Conservation (phyloP, 2,329 filamentous ascomycete species). For the Aspergillus texensis region DNA sequence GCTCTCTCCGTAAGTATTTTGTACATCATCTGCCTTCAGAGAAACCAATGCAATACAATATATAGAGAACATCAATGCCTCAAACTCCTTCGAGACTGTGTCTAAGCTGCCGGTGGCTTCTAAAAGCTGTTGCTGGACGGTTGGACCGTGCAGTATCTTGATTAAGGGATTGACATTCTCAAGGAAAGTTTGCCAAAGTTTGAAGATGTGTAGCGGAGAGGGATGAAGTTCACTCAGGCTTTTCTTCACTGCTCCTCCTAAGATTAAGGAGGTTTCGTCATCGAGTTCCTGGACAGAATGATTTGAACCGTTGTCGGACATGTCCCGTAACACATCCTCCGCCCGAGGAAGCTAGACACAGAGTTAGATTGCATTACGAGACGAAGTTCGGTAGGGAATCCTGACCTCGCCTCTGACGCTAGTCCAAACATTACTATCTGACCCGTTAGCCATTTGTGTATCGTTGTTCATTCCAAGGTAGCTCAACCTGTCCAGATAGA, state of each 20-base stretch:
- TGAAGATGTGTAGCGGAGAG: constrained; percentile 31
- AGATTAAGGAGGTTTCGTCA: constrained; percentile 3
- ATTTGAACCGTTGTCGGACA: constrained; percentile 3
- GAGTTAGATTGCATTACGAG: neutral
- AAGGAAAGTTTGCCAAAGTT: constrained; percentile 68
- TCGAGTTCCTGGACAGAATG: neutral
- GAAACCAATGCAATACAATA: constrained; percentile 63
- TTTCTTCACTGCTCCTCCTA: neutral
- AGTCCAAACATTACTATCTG: constrained; percentile 10
- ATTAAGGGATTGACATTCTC: constrained; percentile 69
- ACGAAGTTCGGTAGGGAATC: neutral
- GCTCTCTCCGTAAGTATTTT: constrained; percentile 34
- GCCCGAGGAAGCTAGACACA: constrained; percentile 3
- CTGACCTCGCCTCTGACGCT: constrained; percentile 11
- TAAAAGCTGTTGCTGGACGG: constrained; percentile 64
- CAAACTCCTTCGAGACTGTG: constrained; percentile 59
- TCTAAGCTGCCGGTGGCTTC: constrained; percentile 60
- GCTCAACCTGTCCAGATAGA: constrained; percentile 10
- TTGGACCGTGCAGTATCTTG: constrained; percentile 68
- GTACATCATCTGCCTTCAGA: constrained; percentile 58
- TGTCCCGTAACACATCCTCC: constrained; percentile 8
- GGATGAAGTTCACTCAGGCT: constrained; percentile 20
- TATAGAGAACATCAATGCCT: constrained; percentile 69
- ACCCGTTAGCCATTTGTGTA: neutral
- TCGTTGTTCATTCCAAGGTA: neutral